A percentile compares a stretch with the other conserved stretches of the same genome.
Evolutionary conservation across 2,329 filamentous ascomycete genomes (phyloP).

Genomic region (Bipolaris sorokiniana): DNA sequence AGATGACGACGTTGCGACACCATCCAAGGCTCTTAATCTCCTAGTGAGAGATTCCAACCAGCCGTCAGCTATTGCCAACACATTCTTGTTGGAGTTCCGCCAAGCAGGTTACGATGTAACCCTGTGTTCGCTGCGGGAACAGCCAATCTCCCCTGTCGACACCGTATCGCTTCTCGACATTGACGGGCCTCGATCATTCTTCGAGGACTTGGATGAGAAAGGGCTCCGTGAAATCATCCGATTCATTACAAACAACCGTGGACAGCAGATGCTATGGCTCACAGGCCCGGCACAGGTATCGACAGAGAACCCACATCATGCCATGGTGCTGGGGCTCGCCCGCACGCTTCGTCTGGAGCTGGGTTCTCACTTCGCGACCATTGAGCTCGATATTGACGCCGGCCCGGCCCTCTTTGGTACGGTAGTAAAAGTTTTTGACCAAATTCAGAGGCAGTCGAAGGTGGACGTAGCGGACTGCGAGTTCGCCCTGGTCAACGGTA

Average conservation of each 20-base stretch:
- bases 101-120: not conserved
- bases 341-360: slow-evolving; percentile 34
- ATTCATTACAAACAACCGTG: not conserved
- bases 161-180: not conserved
- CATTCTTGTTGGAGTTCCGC: not conserved
- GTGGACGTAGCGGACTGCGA: too few relatives aligned
- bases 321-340: slow-evolving; percentile 30
- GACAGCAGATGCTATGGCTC: slow-evolving; percentile 31
- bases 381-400: not conserved
- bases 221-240: not conserved
- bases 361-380: not conserved
- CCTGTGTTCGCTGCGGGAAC: not conserved
- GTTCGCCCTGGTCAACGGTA: too few relatives aligned
- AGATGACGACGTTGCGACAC: not conserved
- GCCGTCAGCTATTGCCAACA: not conserved
- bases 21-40: not conserved
- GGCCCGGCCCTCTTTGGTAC: too few relatives aligned
- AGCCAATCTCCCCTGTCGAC: not conserved
- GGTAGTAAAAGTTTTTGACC: too few relatives aligned
- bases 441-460: too few relatives aligned
- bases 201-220: not conserved
- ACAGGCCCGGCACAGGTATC: slow-evolving; percentile 25
- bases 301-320: slow-evolving; percentile 30
- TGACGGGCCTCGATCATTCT: not conserved
- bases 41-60: not conserved